A percentile compares a stretch with the other conserved stretches of the same genome.
phyloP scores from a whole-genome alignment of 2,329 filamentous ascomycete species.

The Zymoseptoria ardabiliae region DNA sequence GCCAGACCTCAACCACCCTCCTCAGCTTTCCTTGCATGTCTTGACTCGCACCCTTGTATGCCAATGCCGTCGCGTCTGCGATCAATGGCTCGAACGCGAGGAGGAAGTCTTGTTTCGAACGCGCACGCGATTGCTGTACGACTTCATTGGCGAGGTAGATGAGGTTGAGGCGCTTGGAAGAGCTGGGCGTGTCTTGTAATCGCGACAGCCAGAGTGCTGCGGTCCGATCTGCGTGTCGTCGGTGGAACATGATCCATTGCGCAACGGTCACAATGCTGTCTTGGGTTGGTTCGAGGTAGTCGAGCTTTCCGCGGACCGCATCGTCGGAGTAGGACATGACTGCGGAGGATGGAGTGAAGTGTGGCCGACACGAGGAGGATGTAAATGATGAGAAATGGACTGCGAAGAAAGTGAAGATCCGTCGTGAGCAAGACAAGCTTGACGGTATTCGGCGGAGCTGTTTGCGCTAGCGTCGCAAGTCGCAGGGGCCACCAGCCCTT shows the following conservation, averaged over 20 bases:
- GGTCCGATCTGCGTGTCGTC: slow-evolving; percentile 85
- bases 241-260: slow-evolving; percentile 99
- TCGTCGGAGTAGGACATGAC: slow-evolving; percentile 92
- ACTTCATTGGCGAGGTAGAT: slow-evolving; percentile 98
- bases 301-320: slow-evolving; percentile 88
- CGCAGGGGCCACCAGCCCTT: neutral
- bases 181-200: slow-evolving; percentile 72
- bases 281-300: slow-evolving; percentile 91
- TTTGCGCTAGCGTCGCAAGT: neutral
- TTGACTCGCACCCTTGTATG: slow-evolving; percentile 79
- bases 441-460: neutral
- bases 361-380: neutral
- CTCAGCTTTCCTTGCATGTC: slow-evolving; percentile 84
- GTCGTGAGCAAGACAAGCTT: neutral
- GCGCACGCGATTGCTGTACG: slow-evolving; percentile 88
- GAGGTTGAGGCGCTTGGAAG: slow-evolving; percentile 78
- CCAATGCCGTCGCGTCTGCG: slow-evolving; percentile 79
- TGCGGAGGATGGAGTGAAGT: neutral
- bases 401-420: neutral
- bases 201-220: slow-evolving; percentile 87
- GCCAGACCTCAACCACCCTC: slow-evolving; percentile 91
- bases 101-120: slow-evolving; percentile 87
- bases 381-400: neutral
- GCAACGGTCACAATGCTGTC: slow-evolving; percentile 94
- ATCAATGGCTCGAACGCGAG: slow-evolving; percentile 86